Base-by-base conservation (phyloP, 345 rosid genomes). In the Noccaea bulbosa region DNA sequence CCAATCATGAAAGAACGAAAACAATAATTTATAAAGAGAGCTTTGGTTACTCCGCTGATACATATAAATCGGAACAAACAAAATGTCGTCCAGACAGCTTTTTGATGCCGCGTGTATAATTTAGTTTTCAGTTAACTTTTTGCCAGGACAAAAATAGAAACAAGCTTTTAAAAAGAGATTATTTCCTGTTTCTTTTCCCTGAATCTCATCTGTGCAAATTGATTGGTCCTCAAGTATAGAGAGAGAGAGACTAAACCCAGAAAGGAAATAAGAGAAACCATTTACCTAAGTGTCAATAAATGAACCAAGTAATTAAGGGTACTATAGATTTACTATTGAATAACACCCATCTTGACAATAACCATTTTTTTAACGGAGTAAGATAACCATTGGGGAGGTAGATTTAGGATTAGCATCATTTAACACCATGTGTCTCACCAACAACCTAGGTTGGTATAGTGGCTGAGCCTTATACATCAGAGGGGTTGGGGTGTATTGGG, bases 21-120 rank as follows among this genome's bases (percentile, higher is more conserved):
- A 30, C 7, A 35, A 7, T 12, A 24, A 1, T 63, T 60, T 2
- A 10, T 14, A 9, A 44, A 30, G 40, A 30, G 46, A 38, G 50
- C 44, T 63, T 63, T 47, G 68, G 24, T 62, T 27, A 62, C 52
- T 62, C 66, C 55, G 44, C 55, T 10, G 4, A 27, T 50, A 22
- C n/a, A 17, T 17, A 20, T 44, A 35, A 7, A 35, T 37, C 40
- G 11, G 11, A 37, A 9, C 40, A 8, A 39, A 2, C 5, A 39
- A 39, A 39, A 39, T 10, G 0, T 17, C 20, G 20, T 9, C 17
- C 17, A 30, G 57, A 24, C 10, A n/a, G n/a, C n/a, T n/a, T n/a
- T n/a, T n/a, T n/a, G n/a, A n/a, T n/a, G n/a, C n/a, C n/a, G n/a
- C n/a, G n/a, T n/a, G n/a, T n/a, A n/a, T n/a, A n/a, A n/a, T n/a